Base-by-base conservation (phyloP, 257 asterid genomes). In the Fraxinus americana region DNA sequence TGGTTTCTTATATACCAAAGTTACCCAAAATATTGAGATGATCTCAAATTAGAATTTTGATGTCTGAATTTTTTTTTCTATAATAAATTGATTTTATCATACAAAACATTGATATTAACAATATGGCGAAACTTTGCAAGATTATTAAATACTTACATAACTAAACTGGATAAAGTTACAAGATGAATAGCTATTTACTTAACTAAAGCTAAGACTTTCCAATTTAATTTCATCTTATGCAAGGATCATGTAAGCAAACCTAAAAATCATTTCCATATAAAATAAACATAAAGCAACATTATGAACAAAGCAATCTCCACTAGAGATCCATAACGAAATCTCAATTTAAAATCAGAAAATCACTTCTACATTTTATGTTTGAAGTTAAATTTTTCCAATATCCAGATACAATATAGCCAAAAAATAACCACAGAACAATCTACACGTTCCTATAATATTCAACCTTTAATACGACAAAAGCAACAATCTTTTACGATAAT, bases 271-370 rank as follows among this genome's bases (percentile, higher is more conserved):
- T 50, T 16, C 70, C 16, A 25, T 71, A 66, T 30, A 25, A 59
- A 82, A 27, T 41, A 12, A 59, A 71, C 4, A 63, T 11, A 30
- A 72, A 73, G 14, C 69, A 70, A 61, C 77, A 50, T 43, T n/a
- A 30, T 65, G 52, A 45, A 21, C 8, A 75, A 36, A 48, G 76
- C n/a, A 19, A 7, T 7, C 67, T 12, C 66, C 19, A 21, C 41
- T 73, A 16, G 5, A 80, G 85, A 82, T 80, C 85, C 80, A 63
- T 23, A 21, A 39, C 29, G 2, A 30, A 45, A 48, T 43, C 48
- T 45, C 38, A 6, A 45, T 14, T 12, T 21, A 50, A 70, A 30
- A 69, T 50, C 74, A 67, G 69, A 61, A 77, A 74, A 52, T 30
- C 30, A 59, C 3, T 59, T 59, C 67, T 19, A 65, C 43, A 50